Percentiles rank a stretch among this genome's conserved stretches.
phyloP scores from a whole-genome alignment of 805 yeast species.

The Candida parachauliodes region DNA sequence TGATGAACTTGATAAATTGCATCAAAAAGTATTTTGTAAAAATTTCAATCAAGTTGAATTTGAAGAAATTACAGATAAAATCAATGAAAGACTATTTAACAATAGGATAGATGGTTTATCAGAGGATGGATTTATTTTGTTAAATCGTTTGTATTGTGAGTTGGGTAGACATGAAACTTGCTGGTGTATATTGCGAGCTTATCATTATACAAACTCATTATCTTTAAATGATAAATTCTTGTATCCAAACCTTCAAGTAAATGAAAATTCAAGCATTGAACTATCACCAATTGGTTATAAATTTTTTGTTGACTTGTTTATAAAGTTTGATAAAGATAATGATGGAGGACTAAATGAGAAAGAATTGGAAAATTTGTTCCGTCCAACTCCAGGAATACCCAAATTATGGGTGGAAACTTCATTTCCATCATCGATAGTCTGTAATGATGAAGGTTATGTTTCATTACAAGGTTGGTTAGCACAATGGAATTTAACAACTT shows the following conservation, averaged over 20 bases:
- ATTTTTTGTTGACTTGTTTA: conserved; percentile 84
- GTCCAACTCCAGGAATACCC: conserved; percentile 93
- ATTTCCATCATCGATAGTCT: conserved; percentile 84
- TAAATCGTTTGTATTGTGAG: conserved; percentile 82
- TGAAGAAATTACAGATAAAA: conserved; percentile 34
- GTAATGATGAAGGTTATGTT: conserved; percentile 85
- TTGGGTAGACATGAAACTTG: conserved; percentile 94
- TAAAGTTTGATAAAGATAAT: conserved; percentile 87
- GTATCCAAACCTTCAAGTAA: conserved; percentile 76
- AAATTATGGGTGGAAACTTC: conserved; percentile 77
- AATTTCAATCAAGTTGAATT: conserved; percentile 28
- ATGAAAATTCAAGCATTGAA: conserved; percentile 77
- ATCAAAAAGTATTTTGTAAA: conserved; percentile 70
- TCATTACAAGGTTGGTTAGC: conserved; percentile 98
- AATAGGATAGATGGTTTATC: conserved; percentile 49
- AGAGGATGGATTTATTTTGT: conserved; percentile 67
- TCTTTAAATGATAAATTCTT: conserved; percentile 77
- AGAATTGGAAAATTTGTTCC: conserved; percentile 68
- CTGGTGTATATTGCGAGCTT: conserved; percentile 90
- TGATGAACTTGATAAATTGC: conserved; percentile 66
- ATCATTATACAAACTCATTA: conserved; percentile 87
- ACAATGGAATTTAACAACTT: conserved; percentile 97
- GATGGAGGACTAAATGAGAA: conserved; percentile 87
- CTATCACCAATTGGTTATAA: conserved; percentile 89
- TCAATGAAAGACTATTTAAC: conserved; percentile 25